Conservation (phyloP, 2,329 filamentous ascomycete species). For the Fusarium phyllophilum region DNA sequence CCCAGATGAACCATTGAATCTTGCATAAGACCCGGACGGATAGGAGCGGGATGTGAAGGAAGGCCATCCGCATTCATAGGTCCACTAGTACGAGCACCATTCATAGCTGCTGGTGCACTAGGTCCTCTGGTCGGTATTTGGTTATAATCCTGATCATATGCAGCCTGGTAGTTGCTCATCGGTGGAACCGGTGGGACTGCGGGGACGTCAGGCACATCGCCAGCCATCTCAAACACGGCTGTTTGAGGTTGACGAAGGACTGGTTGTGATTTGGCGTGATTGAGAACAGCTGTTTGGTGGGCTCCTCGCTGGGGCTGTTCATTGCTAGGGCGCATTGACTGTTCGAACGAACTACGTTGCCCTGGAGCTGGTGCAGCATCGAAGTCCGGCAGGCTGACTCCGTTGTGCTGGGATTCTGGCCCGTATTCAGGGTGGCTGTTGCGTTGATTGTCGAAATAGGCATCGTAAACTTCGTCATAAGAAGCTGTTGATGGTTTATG, state of each 20-base stretch:
- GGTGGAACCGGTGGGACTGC: slow-evolving; percentile 51
- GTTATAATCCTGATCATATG: slow-evolving; percentile 41
- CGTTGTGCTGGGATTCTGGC: slow-evolving; percentile 31
- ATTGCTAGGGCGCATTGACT: slow-evolving; percentile 54
- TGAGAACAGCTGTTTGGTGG: slow-evolving; percentile 63
- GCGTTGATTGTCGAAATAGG: slow-evolving; percentile 60
- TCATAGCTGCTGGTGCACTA: slow-evolving; percentile 44
- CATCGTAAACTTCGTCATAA: slow-evolving; percentile 64
- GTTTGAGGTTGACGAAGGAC: slow-evolving; percentile 71
- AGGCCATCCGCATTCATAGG: slow-evolving; percentile 56
- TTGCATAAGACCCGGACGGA: slow-evolving; percentile 70
- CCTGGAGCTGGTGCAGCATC: slow-evolving; percentile 51
- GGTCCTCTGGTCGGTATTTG: slow-evolving; percentile 46
- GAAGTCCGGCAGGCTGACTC: slow-evolving; percentile 54
- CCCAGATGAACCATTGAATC: slow-evolving; percentile 66
- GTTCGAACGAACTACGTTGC: slow-evolving; percentile 59
- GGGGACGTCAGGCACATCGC: slow-evolving; percentile 68
- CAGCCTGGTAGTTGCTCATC: slow-evolving; percentile 43
- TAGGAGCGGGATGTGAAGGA: slow-evolving; percentile 69
- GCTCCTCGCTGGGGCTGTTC: slow-evolving; percentile 60
- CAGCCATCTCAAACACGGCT: slow-evolving; percentile 79
- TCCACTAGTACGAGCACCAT: slow-evolving; percentile 26
- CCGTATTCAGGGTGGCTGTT: slow-evolving; percentile 43
- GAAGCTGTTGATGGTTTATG: slow-evolving; percentile 49
- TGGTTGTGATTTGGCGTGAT: slow-evolving; percentile 73